Conservation (phyloP, 306 rosid species). For the Vachellia pachyceras region DNA sequence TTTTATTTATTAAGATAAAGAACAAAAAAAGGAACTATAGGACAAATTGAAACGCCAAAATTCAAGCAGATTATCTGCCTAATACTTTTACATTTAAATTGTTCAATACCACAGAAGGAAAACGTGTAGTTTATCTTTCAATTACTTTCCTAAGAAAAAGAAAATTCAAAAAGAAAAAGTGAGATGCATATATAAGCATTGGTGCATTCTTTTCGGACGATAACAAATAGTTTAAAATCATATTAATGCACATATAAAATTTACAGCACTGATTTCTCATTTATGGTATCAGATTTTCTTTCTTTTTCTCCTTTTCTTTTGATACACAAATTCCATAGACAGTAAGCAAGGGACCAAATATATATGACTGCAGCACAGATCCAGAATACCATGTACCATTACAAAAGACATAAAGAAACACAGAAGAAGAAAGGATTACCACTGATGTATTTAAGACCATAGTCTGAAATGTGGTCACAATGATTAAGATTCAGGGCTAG, state of each 20-base stretch:
- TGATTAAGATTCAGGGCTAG: slow-evolving; percentile 70
- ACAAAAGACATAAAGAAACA: slow-evolving; percentile 1
- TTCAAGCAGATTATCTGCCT: slow-evolving; percentile 22
- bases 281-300: neutral
- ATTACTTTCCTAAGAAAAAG: neutral
- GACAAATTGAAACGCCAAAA: neutral
- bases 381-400: slow-evolving; percentile 14
- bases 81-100: slow-evolving; percentile 14
- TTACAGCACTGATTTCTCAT: slow-evolving; percentile 7
- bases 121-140: neutral
- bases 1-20: slow-evolving; percentile 19
- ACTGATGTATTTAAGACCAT: slow-evolving; percentile 67
- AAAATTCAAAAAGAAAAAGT: neutral
- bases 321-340: slow-evolving; percentile 12
- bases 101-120: neutral
- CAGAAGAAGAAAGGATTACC: slow-evolving; percentile 53
- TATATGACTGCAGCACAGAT: neutral
- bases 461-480: slow-evolving; percentile 84
- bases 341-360: slow-evolving; percentile 23
- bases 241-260: slow-evolving; percentile 8
- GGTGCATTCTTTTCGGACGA: neutral
- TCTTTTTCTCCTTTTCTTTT: neutral
- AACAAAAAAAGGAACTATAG: neutral
- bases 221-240: neutral
- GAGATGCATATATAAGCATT: neutral